Base-by-base conservation (phyloP, 306 rosid genomes). In the Prinsepia uniflora region DNA sequence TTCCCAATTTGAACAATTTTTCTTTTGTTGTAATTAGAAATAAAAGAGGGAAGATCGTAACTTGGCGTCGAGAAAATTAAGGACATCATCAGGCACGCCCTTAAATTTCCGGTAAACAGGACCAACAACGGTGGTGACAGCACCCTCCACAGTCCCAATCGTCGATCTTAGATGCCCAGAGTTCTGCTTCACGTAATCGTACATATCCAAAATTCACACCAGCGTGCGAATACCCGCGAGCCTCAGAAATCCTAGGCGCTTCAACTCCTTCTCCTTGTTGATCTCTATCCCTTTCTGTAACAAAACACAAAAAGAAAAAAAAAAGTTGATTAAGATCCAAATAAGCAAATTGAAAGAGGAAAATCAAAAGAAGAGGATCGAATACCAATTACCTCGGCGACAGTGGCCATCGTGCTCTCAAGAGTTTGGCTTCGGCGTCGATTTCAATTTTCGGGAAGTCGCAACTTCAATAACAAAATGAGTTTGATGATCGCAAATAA, bases 81-180 rank as follows among this genome's bases (percentile, higher is more conserved):
- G 89, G 75, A 93, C 79, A 75, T 84, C 80, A 53, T 90, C 87
- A 4, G 96, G 90, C 4, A 83, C 64, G 65, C 40, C 86, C 80
- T 76, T 80, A 17, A 88, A 39, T 63, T 87, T 93, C 79, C 70
- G 63, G 68, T 76, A 82, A 13, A 89, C 96, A 3, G 96, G 98
- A 41, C 85, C 81, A 2, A 89, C 70, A 71, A 86, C 84, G 10
- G 79, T 40, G 80, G 84, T 84, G 39, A 81, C 90, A 7, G 89
- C 76, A 2, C 77, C 72, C 79, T 94, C 96, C 60, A 79, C 88
- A 5, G 84, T 81, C 64, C 78, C 82, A 43, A 87, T 89, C 2
- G 88, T 44, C 39, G 94, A 82, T 85, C 92, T 80, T 76, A 90
- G 53, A 76, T 92, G 81, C 15, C 96, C 95, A 0, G 90, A 87